phyloP scores from a whole-genome alignment of 208 protist genomes.

The Acanthamoeba triangularis region DNA sequence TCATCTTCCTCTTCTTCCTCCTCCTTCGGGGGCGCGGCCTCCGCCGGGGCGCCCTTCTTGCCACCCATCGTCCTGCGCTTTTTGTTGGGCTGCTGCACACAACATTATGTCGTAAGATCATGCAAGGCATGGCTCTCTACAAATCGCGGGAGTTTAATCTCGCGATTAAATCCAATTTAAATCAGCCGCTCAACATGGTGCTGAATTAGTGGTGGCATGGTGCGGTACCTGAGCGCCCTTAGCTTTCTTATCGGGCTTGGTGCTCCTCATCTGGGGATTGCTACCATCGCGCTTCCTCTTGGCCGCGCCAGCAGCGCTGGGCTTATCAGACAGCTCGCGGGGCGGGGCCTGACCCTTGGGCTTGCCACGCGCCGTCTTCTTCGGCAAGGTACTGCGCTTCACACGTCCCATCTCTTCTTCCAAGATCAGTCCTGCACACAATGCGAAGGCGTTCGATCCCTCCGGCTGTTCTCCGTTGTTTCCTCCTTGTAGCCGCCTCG shows the following conservation, averaged over 20 bases:
- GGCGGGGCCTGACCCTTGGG: conserved; percentile 18
- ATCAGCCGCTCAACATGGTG: too few relatives aligned
- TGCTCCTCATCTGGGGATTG: conserved; percentile 35
- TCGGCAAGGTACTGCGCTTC: conserved; percentile 5
- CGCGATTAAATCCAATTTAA: not conserved
- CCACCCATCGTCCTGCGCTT: not conserved
- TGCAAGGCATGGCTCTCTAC: not conserved
- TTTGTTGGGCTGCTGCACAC: not conserved
- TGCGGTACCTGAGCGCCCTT: not conserved
- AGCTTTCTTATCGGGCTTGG: not conserved
- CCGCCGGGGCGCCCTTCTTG: not conserved
- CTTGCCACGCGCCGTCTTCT: not conserved
- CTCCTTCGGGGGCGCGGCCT: not conserved
- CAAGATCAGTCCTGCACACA: too few relatives aligned
- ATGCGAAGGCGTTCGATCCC: too few relatives aligned
- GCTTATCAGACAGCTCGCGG: not conserved
- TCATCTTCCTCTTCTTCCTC: conserved; percentile 1
- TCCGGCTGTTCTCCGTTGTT: not conserved
- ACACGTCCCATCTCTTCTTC: not conserved
- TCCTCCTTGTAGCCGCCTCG: not conserved
- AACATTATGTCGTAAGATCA: too few relatives aligned
- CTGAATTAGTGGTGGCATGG: too few relatives aligned
- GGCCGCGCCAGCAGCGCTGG: not conserved
- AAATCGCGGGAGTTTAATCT: not conserved
- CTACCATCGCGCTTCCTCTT: conserved; percentile 3